Conservation (phyloP, 2,329 filamentous ascomycete genomes). For the Dactylellina haptotyla region DNA sequence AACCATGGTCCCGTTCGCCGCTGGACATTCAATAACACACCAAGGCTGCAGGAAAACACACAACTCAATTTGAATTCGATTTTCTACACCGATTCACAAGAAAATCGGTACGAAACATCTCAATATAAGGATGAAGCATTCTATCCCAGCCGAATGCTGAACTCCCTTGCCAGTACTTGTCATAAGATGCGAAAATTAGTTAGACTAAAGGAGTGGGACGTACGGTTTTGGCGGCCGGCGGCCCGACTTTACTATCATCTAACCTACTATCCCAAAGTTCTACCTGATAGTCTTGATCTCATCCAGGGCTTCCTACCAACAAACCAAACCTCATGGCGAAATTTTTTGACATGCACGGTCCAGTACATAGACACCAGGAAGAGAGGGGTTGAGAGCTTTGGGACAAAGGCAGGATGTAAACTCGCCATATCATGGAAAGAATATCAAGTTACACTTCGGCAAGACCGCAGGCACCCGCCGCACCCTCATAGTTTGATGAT, state of each 20-base stretch:
- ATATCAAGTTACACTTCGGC: conserved; percentile 15
- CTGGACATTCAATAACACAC: conserved; percentile 23
- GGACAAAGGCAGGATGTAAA: conserved; percentile 54
- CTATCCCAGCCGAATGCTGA: conserved; percentile 42
- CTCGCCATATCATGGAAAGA: conserved; percentile 54
- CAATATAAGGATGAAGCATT: conserved; percentile 38
- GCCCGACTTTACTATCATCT: conserved; percentile 56
- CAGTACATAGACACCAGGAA: conserved; percentile 55
- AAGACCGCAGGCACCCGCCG: conserved; percentile 7
- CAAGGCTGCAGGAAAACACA: conserved; percentile 3
- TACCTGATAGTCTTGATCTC: conserved; percentile 55
- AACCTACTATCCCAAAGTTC: conserved; percentile 40
- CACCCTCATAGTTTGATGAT: conserved; percentile 53
- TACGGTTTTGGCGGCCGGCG: conserved; percentile 56
- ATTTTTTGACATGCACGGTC: conserved; percentile 56
- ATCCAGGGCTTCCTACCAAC: conserved; percentile 56
- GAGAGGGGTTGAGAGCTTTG: conserved; percentile 56
- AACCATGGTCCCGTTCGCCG: conserved; percentile 4
- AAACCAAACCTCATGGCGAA: conserved; percentile 57
- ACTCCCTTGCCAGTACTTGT: conserved; percentile 52
- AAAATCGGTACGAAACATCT: conserved; percentile 23
- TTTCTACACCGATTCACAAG: conserved; percentile 6
- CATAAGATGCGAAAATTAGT: conserved; percentile 54
- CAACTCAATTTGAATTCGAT: conserved; percentile 22
- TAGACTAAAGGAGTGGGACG: conserved; percentile 52